Percentiles rank a stretch among this genome's conserved stretches.
Evolutionary conservation across 2,329 filamentous ascomycete genomes (phyloP).

Genomic region (Fusarium sp.): DNA sequence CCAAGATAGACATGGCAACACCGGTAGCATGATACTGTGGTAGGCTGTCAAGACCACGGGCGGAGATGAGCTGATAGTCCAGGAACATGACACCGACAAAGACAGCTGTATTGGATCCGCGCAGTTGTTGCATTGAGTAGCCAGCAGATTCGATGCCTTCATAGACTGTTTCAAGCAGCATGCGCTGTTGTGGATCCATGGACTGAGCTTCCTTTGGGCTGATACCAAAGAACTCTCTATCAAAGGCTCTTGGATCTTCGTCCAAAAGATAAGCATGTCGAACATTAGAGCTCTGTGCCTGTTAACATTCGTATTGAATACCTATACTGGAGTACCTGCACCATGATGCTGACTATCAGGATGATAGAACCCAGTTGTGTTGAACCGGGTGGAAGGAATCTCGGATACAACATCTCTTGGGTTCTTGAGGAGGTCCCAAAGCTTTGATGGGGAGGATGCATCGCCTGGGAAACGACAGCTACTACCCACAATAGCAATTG

Average conservation of each 20-base stretch:
- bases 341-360: not conserved
- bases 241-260: constrained; percentile 8
- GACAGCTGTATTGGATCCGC: constrained; percentile 17
- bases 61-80: constrained; percentile 1
- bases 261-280: constrained; percentile 1
- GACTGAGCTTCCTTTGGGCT: not conserved
- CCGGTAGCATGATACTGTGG: constrained; percentile 8
- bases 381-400: constrained; percentile 6
- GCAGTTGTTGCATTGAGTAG: not conserved
- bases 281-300: not conserved
- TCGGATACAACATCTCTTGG: not conserved
- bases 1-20: constrained; percentile 15
- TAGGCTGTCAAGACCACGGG: not conserved
- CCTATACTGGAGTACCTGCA: not conserved
- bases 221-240: constrained; percentile 13
- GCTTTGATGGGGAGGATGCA: not conserved
- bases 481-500: constrained; percentile 22
- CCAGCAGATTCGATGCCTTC: constrained; percentile 9
- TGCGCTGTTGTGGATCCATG: constrained; percentile 18
- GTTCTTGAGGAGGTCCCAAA: constrained; percentile 11
- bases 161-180: constrained; percentile 14
- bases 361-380: not conserved
- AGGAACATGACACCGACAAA: not conserved
- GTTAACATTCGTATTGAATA: not conserved
- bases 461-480: constrained; percentile 14